Evolutionary conservation across 2,329 filamentous ascomycete species (phyloP), one percentile per base, ranked within the genome.

Genomic region (Grosmannia serpens): DNA sequence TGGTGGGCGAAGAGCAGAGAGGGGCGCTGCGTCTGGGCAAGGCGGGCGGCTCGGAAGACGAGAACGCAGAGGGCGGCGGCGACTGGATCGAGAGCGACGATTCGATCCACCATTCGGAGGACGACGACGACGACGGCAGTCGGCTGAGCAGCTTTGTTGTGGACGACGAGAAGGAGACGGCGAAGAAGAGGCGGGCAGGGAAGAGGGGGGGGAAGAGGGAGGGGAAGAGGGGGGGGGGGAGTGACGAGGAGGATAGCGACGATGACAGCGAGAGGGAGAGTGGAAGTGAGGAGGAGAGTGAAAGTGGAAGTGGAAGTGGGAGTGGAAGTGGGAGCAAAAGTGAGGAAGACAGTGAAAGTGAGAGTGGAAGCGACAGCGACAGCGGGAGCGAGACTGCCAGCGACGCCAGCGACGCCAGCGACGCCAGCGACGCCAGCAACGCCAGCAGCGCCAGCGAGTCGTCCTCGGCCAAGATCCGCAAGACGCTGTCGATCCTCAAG

Each of bases 401-500:
- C 52, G 52, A 44, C 53, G 33, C 41, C 22, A 24, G 26, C 53
- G 41, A 29, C 53, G 13, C 7, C 33, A 17, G 11, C 52, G 20
- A 2, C 50, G 24, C 9, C 51, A 38, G 29, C 52, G 5, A n/a
- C 11, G 22, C 35, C 11, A 20, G 52, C 33, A n/a, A 22, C 9
- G 27, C 27, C 49, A 31, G 13, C 35, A n/a, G 24, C 20, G n/a
- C 10, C 20, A 24, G 20, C 27, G 22, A 38, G 13, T 38, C 35
- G 20, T 27, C 24, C 20, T 99, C 94, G 0, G 92, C 94, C 65
- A 99, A 99, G 75, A 95, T 99, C 67, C 85, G 87, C 51, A 85
- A 94, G 65, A 80, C 97, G 24, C 81, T 95, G 67, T 79, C 84
- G 61, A 88, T 99, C 56, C 81, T 99, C 10, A 81, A 85, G 63